Evolutionary conservation across 345 rosid species (phyloP), one percentile per base, ranked within the genome.

Genomic region (Reutealis trisperma): DNA sequence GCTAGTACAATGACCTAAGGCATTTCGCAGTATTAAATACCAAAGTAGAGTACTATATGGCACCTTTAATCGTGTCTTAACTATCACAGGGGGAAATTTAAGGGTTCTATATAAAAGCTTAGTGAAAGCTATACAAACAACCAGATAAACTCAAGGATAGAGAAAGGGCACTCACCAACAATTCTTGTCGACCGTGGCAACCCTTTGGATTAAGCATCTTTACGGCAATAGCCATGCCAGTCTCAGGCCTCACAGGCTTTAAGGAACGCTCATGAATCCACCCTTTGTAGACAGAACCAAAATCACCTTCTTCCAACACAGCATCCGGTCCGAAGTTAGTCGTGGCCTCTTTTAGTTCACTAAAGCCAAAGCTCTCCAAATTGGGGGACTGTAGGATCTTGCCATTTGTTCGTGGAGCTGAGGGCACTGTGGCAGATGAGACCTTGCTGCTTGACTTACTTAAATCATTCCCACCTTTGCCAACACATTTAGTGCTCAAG

Each of bases 401-500:
- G 73, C 78, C 80, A 25, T 77, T 76, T 42, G 71, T 81, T 44
- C 44, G 51, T 12, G 83, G 70, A 47, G 71, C 64, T 49, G 62
- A 72, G 45, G 72, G 66, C 42, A 58, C 52, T 5, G 66, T 42
- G 54, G 52, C 44, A 18, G 73, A 55, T 25, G 74, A 74, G 41
- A 79, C 64, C 77, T 42, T 76, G 77, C 75, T 72, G 16, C 80
- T 71, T 9, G 67, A 73, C 42, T 61, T 61, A 57, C 71, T 58
- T 59, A 78, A 72, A 73, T 63, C 79, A 66, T 80, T 86, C 58
- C 77, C 92, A 82, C 85, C 86, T 71, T 86, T 84, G 76, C 34
- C 21, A 54, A 54, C 6, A 18, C 58, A 54, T 54, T 54, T 16
- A 16, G 1, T 6, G 19, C 18, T 15, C n/a, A 54, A 5, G 21